Percentiles rank a stretch among this genome's conserved stretches.
phyloP scores from a whole-genome alignment of 192 early-diverging fungal genomes.

The Podila verticillata region DNA sequence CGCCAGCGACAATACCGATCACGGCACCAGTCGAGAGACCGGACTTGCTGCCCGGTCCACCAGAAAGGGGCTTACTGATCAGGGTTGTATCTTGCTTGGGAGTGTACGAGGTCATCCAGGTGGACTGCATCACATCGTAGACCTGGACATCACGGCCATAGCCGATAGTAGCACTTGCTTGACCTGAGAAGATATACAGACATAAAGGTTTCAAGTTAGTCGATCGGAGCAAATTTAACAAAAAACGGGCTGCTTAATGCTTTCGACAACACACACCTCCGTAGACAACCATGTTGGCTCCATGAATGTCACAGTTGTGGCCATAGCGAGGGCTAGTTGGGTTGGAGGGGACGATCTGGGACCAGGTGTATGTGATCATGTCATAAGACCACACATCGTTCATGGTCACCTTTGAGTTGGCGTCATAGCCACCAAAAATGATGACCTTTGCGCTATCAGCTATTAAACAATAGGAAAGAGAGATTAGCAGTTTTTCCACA shows the following conservation, averaged over 20 bases:
- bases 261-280: conserved; percentile 14
- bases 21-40: conserved; percentile 13
- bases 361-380: conserved; percentile 35
- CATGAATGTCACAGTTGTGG: conserved; percentile 29
- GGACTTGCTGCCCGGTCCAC: neutral
- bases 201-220: neutral
- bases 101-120: conserved; percentile 22
- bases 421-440: conserved; percentile 36
- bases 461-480: neutral
- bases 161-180: neutral
- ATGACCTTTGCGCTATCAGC: conserved; percentile 21
- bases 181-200: neutral
- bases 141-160: conserved; percentile 26
- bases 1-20: conserved; percentile 13
- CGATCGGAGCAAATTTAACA: neutral
- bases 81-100: conserved; percentile 32
- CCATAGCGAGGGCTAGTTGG: conserved; percentile 1
- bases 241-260: neutral
- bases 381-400: conserved; percentile 37
- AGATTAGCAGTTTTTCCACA: neutral
- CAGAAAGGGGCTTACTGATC: neutral
- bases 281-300: conserved; percentile 41
- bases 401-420: conserved; percentile 5
- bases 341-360: conserved; percentile 13
- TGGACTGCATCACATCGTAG: conserved; percentile 24